Conservation (phyloP, 495 filamentous ascomycete genomes). For the Aspergillus funiculosus region DNA sequence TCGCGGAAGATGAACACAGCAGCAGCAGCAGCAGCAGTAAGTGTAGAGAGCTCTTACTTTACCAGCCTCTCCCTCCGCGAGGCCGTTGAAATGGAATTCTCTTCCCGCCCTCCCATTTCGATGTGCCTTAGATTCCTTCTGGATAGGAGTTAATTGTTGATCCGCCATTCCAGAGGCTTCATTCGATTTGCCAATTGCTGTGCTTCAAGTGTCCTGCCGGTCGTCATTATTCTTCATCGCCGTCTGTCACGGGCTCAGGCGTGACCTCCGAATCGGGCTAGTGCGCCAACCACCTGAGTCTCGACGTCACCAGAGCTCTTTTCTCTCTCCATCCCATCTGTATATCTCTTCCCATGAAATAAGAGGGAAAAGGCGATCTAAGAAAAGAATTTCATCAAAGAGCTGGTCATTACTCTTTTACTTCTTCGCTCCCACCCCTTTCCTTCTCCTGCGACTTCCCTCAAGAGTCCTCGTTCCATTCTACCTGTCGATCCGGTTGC, state of each 20-base stretch:
- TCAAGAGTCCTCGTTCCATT: not conserved
- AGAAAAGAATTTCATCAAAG: not conserved
- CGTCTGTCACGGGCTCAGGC: conserved; percentile 4
- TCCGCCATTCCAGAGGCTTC: not conserved
- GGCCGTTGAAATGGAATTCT: no score
- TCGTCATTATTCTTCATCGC: conserved; percentile 8
- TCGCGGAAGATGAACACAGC: conserved; percentile 12
- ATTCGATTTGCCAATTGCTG: conserved; percentile 5
- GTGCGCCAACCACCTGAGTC: conserved; percentile 18
- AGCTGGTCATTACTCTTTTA: conserved; percentile 1
- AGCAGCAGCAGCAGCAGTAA: no score
- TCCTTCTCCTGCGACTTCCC: conserved; percentile 10
- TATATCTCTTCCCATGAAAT: not conserved
- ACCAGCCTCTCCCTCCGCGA: no score
- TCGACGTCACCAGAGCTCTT: conserved; percentile 34
- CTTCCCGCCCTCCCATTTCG: not conserved
- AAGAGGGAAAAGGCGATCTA: not conserved
- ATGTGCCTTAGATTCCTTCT: conserved; percentile 2
- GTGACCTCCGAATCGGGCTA: conserved; percentile 23
- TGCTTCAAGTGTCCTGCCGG: not conserved
- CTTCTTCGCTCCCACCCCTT: conserved; percentile 9
- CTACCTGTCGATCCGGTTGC: conserved; percentile 27
- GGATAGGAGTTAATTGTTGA: not conserved
- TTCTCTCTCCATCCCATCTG: not conserved
- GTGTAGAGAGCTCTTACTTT: no score